Conservation (phyloP, 2,329 filamentous ascomycete genomes). For the Colletotrichum australisinense region DNA sequence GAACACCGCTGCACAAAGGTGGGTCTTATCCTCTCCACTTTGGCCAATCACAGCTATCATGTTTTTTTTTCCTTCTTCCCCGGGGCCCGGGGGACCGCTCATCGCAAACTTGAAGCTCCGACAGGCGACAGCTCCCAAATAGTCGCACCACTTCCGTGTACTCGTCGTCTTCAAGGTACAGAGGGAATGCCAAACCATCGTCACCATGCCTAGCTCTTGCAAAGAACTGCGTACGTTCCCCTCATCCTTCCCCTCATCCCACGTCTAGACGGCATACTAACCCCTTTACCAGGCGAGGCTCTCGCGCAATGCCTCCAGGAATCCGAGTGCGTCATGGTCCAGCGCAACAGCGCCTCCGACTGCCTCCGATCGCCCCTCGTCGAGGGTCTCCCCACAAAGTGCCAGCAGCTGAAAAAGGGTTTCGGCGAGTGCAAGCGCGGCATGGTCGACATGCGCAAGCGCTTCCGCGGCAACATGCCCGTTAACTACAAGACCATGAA, state of each 20-base stretch:
- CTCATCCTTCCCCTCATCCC: slow-evolving; percentile 6
- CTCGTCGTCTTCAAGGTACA: not conserved
- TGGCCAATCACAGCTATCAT: slow-evolving; percentile 15
- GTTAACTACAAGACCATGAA: slow-evolving; percentile 73
- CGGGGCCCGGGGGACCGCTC: not conserved
- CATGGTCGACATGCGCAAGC: slow-evolving; percentile 98
- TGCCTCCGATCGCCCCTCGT: slow-evolving; percentile 87
- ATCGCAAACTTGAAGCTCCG: slow-evolving; percentile 40
- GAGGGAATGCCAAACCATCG: slow-evolving; percentile 32
- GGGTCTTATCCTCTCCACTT: not conserved
- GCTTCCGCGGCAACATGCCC: slow-evolving; percentile 94
- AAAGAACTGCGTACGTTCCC: slow-evolving; percentile 87
- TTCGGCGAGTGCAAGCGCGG: slow-evolving; percentile 96
- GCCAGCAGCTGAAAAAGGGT: slow-evolving; percentile 92
- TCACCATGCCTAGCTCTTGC: slow-evolving; percentile 91
- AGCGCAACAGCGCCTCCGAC: slow-evolving; percentile 87
- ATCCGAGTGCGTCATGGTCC: slow-evolving; percentile 94
- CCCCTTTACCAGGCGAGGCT: slow-evolving; percentile 75
- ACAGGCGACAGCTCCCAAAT: slow-evolving; percentile 21
- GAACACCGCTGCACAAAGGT: slow-evolving; percentile 24
- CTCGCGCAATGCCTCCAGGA: slow-evolving; percentile 95
- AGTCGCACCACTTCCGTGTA: slow-evolving; percentile 25
- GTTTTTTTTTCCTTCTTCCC: not conserved
- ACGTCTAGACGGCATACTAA: not conserved
- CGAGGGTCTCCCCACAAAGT: slow-evolving; percentile 85